These are phyloP conservation scores for Talaromyces sp. DNA, from an alignment of 2,329 filamentous ascomycete genomes.

Conservation along the genomic window DNA sequence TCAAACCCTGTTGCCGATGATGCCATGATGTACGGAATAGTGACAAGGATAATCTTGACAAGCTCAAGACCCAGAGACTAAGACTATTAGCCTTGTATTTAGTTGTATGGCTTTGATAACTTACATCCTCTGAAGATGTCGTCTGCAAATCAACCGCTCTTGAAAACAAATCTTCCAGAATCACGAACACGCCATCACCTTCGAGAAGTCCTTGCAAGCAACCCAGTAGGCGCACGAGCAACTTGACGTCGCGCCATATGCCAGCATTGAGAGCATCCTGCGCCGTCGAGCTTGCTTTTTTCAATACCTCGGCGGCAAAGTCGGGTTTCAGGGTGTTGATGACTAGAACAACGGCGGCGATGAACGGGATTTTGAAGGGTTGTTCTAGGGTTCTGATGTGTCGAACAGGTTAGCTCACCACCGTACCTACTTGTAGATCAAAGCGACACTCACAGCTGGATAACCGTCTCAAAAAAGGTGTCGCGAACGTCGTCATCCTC, in stretches of 20 bases:
- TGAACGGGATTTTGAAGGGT: constrained; percentile 95
- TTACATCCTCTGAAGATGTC: constrained; percentile 84
- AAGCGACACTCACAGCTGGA: constrained; percentile 61
- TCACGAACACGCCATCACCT: constrained; percentile 77
- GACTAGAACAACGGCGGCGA: constrained; percentile 77
- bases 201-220: constrained; percentile 77
- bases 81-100: constrained; percentile 16
- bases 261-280: constrained; percentile 69
- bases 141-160: constrained; percentile 92
- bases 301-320: constrained; percentile 67
- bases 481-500: constrained; percentile 76
- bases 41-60: constrained; percentile 93
- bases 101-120: constrained; percentile 31
- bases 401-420: background rate
- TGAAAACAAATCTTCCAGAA: constrained; percentile 86
- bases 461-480: constrained; percentile 67
- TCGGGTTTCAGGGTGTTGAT: constrained; percentile 75
- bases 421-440: background rate
- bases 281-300: constrained; percentile 57
- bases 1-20: constrained; percentile 67
- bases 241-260: constrained; percentile 87
- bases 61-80: constrained; percentile 71
- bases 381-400: constrained; percentile 68
- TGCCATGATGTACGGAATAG: constrained; percentile 84
- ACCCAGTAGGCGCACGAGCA: constrained; percentile 83